Conservation (phyloP, 768 basidiomycete genomes). For the Rhizopogon rudus region DNA sequence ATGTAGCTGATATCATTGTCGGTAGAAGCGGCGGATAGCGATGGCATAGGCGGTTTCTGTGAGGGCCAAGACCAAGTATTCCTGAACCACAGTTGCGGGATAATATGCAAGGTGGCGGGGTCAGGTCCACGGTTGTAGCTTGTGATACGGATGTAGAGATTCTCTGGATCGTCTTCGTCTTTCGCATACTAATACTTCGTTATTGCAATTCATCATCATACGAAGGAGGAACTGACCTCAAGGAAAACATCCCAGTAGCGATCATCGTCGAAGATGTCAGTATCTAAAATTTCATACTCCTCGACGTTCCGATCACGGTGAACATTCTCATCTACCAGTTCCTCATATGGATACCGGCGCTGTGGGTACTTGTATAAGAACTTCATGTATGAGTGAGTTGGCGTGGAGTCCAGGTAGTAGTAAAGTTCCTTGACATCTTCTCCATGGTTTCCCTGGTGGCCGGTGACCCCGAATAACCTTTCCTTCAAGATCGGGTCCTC, state of each 20-base stretch:
- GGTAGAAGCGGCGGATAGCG: constrained; percentile 46
- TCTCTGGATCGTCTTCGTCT: constrained; percentile 88
- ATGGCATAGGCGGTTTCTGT: constrained; percentile 62
- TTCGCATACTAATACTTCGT: constrained; percentile 77
- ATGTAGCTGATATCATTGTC: constrained; percentile 53
- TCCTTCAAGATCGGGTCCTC: constrained; percentile 95
- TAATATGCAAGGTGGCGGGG: constrained; percentile 86
- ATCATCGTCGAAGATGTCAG: constrained; percentile 86
- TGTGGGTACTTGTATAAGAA: constrained; percentile 99
- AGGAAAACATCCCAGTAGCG: constrained; percentile 99
- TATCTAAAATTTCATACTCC: constrained; percentile 94
- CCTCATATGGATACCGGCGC: constrained; percentile 86
- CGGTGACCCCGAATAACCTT: constrained; percentile 92
- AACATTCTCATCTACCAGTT: constrained; percentile 82
- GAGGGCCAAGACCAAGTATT: constrained; percentile 97
- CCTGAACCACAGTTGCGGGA: constrained; percentile 96
- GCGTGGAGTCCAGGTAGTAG: constrained; percentile 97
- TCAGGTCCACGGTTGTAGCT: constrained; percentile 96
- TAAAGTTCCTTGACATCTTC: constrained; percentile 99
- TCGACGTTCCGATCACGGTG: constrained; percentile 78
- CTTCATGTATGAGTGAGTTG: constrained; percentile 99
- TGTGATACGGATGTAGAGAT: constrained; percentile 89
- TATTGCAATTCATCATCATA: constrained; percentile 6
- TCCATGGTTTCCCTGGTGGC: constrained; percentile 97
- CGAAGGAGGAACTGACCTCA: constrained; percentile 54